Evolutionary conservation across 2,329 filamentous ascomycete genomes (phyloP).

Genomic region (Chalaropsis ovoidea): DNA sequence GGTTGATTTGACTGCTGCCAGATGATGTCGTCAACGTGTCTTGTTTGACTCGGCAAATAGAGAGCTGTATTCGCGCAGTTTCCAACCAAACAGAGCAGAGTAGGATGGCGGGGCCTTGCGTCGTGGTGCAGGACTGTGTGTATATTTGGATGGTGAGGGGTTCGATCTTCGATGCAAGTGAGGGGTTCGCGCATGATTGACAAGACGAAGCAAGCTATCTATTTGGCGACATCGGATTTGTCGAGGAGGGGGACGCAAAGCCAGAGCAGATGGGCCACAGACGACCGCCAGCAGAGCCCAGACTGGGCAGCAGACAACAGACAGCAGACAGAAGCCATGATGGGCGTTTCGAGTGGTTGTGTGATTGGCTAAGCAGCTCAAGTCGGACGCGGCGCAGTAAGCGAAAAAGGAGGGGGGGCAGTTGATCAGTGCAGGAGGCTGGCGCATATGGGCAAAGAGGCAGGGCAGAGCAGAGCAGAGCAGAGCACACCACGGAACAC

Average conservation of each 20-base stretch:
- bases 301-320: background rate
- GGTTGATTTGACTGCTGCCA: background rate
- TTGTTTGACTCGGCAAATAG: background rate
- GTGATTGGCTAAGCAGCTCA: background rate
- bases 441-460: background rate
- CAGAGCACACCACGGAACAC: background rate
- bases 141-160: background rate
- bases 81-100: too few relatives aligned
- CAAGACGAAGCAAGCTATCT: background rate
- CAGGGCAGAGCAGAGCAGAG: constrained; percentile 3
- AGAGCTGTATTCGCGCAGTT: background rate
- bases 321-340: background rate
- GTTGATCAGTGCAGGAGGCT: background rate
- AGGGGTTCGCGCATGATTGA: constrained; percentile 17
- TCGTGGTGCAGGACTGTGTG: background rate
- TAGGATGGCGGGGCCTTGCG: background rate
- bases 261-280: background rate
- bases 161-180: constrained; percentile 11
- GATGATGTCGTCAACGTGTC: too few relatives aligned
- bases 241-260: background rate
- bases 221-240: background rate
- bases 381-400: background rate
- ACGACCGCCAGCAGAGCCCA: too few relatives aligned
- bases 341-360: background rate
- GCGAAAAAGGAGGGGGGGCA: constrained; percentile 1